Base-by-base conservation (phyloP, 2,329 filamentous ascomycete species). In the Herpotrichia juniperi region DNA sequence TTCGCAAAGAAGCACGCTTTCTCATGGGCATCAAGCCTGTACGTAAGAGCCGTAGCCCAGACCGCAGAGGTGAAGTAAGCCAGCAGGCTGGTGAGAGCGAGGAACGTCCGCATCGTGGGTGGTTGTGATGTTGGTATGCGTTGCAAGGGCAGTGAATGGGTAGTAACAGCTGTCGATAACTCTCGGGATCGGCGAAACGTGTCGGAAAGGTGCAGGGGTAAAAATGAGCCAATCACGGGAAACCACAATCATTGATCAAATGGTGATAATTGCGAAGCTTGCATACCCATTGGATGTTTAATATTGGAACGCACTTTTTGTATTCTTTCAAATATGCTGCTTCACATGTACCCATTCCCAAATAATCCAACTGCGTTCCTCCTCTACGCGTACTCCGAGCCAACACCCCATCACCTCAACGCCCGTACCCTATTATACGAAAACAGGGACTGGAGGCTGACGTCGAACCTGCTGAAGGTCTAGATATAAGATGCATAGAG, bases 1-100 rank as follows among this genome's bases (percentile, higher is more conserved):
- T 86, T 80, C 51, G 90, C 85, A 75, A 90, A 97, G 85, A 99
- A 99, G 81, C 94, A 99, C 54, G 94, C 91, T 77, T 90, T 92
- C 81, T 97, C 94, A 79, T 96, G 90, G 45, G 94, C 90, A 46
- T 83, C 79, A 42, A 99, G 83, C 78, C 93, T 91, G 82, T 97
- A 99, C 42, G 94, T 99, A 71, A 99, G 83, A 34, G 94, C 93
- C 4, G 94, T 99, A 31, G 91, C 92, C 48, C 89, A 87, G 47
- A 88, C 89, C 54, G 89, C 79, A 54, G 88, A 87, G 51, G 86
- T 78, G 59, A 90, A 76, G 68, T 83, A 86, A 78, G 89, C 89
- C 74, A 96, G 72, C 48, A 94, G 82, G 79, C 65, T 67, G 51
- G 59, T 46, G 5, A 75, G 48, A 14, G 69, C 64, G 37, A 68